Conservation (phyloP, 495 filamentous ascomycete species). For the Aspergillus homomorphus region DNA sequence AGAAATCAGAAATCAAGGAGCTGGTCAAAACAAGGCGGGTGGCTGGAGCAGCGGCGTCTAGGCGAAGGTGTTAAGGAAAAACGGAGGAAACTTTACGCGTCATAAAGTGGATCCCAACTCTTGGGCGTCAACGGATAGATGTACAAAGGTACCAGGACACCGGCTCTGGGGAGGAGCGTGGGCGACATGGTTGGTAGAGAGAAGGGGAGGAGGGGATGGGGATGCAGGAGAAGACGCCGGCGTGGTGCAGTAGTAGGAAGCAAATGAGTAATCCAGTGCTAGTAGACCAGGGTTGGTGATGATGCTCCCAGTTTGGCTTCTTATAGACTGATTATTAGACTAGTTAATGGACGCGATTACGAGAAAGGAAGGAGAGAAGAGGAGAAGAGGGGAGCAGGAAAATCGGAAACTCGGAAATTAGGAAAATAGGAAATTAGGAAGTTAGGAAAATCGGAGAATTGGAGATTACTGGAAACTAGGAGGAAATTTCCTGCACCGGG, state of each 20-base stretch:
- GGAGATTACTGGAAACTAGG: no score
- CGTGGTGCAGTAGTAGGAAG: neutral
- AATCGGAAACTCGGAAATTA: neutral
- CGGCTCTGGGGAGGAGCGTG: slow-evolving; percentile 13
- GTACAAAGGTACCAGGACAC: slow-evolving; percentile 19
- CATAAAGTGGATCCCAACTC: slow-evolving; percentile 20
- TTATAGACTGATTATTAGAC: neutral
- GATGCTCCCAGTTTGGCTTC: neutral
- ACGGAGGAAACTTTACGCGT: slow-evolving; percentile 11
- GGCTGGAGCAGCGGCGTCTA: neutral
- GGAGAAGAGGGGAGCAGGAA: neutral
- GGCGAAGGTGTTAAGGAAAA: neutral
- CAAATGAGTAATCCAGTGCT: neutral
- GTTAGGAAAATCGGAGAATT: no score
- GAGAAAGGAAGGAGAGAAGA: neutral
- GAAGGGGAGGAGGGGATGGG: neutral
- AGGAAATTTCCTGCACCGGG: no score
- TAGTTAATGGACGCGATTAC: neutral
- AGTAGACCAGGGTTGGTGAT: neutral
- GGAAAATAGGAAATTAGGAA: no score
- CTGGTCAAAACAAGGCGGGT: no score
- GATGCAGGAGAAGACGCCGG: neutral
- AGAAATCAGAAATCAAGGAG: no score
- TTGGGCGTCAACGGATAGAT: slow-evolving; percentile 18
- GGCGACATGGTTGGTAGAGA: neutral